phyloP scores from a whole-genome alignment of 768 basidiomycete species.

The Terana coerulea region DNA sequence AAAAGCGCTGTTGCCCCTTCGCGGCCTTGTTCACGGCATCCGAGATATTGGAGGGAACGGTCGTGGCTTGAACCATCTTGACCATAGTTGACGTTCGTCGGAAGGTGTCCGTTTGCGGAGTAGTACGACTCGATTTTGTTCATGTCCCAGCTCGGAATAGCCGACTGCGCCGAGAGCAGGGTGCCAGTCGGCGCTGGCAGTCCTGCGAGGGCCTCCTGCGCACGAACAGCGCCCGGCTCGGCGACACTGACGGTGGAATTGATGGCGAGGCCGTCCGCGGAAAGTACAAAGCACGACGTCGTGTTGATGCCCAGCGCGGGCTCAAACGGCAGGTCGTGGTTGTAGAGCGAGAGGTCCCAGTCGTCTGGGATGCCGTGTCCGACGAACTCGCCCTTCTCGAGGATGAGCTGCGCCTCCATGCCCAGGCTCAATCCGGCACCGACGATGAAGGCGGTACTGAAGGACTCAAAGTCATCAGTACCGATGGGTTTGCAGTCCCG shows the following conservation, averaged over 20 bases:
- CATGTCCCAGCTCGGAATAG: conserved; percentile 10
- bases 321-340: neutral
- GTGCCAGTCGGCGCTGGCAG: conserved; percentile 7
- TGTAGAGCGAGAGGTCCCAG: neutral
- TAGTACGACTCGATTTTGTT: conserved; percentile 12
- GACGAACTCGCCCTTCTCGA: conserved; percentile 1
- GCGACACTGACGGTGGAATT: neutral
- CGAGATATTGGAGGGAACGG: neutral
- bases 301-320: conserved; percentile 3
- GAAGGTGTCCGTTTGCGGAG: conserved; percentile 9
- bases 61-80: conserved; percentile 10
- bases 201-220: neutral
- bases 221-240: neutral
- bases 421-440: conserved; percentile 1
- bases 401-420: neutral
- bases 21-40: conserved; percentile 1
- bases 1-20: neutral
- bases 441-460: conserved; percentile 6
- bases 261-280: neutral
- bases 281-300: conserved; percentile 4
- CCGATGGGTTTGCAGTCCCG: conserved; percentile 7
- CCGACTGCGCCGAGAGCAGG: conserved; percentile 2
- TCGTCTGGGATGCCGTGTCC: neutral
- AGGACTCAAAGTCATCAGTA: conserved; percentile 10
- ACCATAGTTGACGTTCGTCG: conserved; percentile 10